phyloP scores from a whole-genome alignment of 78 protist species.

The Dictyostelium citrinum region DNA sequence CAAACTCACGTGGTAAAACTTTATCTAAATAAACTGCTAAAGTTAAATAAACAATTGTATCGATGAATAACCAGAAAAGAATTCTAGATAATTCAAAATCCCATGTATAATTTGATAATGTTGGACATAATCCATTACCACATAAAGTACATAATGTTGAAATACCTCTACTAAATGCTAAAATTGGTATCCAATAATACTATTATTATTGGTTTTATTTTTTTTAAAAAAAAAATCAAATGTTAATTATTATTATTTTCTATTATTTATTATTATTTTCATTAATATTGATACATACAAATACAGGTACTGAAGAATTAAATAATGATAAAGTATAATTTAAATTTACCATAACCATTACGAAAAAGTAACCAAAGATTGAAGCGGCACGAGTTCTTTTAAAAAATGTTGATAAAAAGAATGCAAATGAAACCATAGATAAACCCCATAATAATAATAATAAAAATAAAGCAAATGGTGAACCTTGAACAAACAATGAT shows the following conservation, averaged over 20 bases:
- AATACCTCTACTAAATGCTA: slow-evolving; percentile 78
- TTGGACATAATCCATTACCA: slow-evolving; percentile 34
- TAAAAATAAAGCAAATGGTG: slow-evolving; percentile 41
- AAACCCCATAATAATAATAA: slow-evolving; percentile 80
- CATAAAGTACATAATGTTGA: slow-evolving; percentile 32
- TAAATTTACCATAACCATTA: slow-evolving; percentile 66
- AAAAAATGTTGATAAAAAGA: slow-evolving; percentile 68
- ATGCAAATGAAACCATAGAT: slow-evolving; percentile 42
- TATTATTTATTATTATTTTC: too few relatives aligned
- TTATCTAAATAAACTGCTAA: slow-evolving; percentile 84
- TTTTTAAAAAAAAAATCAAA: background rate
- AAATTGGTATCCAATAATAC: slow-evolving; percentile 52
- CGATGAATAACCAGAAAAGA: slow-evolving; percentile 70
- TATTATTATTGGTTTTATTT: too few relatives aligned
- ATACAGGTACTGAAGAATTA: background rate
- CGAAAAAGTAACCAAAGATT: slow-evolving; percentile 69
- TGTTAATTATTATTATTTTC: too few relatives aligned
- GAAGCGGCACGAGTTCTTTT: slow-evolving; percentile 55
- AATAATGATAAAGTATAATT: background rate
- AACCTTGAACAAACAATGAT: slow-evolving; percentile 8
- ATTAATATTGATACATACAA: background rate
- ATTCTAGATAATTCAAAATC: slow-evolving; percentile 20
- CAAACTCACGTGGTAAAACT: slow-evolving; percentile 80
- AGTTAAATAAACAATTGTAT: slow-evolving; percentile 62
- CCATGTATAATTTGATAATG: slow-evolving; percentile 25